These are phyloP conservation scores for Leccinum rimulosum DNA, from an alignment of 768 basidiomycete species.

Conservation along the genomic window DNA sequence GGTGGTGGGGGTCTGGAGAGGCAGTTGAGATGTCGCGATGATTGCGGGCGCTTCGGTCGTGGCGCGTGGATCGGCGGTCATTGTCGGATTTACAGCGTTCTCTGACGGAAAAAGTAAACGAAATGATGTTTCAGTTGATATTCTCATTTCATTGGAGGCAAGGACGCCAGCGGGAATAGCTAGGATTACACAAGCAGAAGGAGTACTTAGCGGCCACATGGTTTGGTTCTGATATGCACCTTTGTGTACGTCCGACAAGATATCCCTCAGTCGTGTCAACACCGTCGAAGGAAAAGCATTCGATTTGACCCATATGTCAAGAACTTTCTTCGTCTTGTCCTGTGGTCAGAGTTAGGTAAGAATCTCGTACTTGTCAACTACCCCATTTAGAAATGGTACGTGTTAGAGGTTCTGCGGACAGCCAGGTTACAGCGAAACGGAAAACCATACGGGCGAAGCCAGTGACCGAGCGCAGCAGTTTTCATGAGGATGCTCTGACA, in stretches of 20 bases:
- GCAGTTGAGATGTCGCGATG: conserved; percentile 26
- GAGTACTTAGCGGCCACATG: conserved; percentile 81
- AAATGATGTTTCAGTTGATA: conserved; percentile 59
- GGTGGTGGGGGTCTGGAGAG: conserved; percentile 26
- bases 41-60: conserved; percentile 31
- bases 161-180: conserved; percentile 43
- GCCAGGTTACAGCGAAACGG: conserved; percentile 6
- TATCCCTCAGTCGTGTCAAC: conserved; percentile 67
- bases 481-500: conserved; percentile 7
- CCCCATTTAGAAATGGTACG: conserved; percentile 26
- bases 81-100: conserved; percentile 38
- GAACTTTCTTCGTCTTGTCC: conserved; percentile 97
- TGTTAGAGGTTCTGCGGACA: conserved; percentile 18
- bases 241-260: conserved; percentile 70
- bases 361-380: conserved; percentile 41
- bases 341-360: conserved; percentile 44
- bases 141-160: conserved; percentile 53
- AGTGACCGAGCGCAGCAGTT: conserved; percentile 1
- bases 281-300: conserved; percentile 82
- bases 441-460: conserved; percentile 10
- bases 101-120: conserved; percentile 61
- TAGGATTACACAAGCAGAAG: conserved; percentile 65
- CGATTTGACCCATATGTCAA: conserved; percentile 95
- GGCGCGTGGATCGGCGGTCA: conserved; percentile 39
- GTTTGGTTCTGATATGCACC: conserved; percentile 76